Conservation (phyloP, 2,329 filamentous ascomycete genomes). For the Talaromyces sp. region DNA sequence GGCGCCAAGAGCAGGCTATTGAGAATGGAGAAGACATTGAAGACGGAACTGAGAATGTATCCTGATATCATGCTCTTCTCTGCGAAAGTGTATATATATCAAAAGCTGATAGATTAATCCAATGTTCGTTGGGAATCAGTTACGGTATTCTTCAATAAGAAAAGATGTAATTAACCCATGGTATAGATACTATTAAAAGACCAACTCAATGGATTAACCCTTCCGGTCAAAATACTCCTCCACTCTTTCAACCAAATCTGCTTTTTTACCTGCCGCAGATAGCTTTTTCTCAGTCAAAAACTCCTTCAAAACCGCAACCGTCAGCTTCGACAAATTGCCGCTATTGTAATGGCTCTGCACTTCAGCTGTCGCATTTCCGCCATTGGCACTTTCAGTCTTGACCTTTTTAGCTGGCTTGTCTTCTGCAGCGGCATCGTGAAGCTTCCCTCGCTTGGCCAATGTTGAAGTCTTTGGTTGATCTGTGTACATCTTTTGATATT, state of each 20-base stretch:
- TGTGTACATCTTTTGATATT: slow-evolving; percentile 47
- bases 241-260: slow-evolving; percentile 49
- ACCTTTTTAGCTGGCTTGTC: slow-evolving; percentile 44
- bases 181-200: not conserved
- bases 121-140: not conserved
- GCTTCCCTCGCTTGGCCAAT: slow-evolving; percentile 46
- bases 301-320: slow-evolving; percentile 45
- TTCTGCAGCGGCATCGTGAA: slow-evolving; percentile 25
- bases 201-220: slow-evolving; percentile 18
- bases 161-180: not conserved
- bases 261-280: slow-evolving; percentile 47
- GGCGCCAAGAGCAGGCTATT: slow-evolving; percentile 51
- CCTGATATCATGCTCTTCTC: not conserved
- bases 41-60: slow-evolving; percentile 29
- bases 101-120: not conserved
- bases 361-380: slow-evolving; percentile 33
- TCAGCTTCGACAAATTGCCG: slow-evolving; percentile 47
- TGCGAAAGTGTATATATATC: not conserved
- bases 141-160: not conserved
- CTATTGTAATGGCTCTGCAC: slow-evolving; percentile 42
- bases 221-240: slow-evolving; percentile 49
- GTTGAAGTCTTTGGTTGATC: slow-evolving; percentile 43
- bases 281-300: slow-evolving; percentile 46
- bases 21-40: slow-evolving; percentile 53
- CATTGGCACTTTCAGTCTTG: slow-evolving; percentile 38